Base-by-base conservation (phyloP, 2,329 filamentous ascomycete genomes). In the Endothia cerciana region DNA sequence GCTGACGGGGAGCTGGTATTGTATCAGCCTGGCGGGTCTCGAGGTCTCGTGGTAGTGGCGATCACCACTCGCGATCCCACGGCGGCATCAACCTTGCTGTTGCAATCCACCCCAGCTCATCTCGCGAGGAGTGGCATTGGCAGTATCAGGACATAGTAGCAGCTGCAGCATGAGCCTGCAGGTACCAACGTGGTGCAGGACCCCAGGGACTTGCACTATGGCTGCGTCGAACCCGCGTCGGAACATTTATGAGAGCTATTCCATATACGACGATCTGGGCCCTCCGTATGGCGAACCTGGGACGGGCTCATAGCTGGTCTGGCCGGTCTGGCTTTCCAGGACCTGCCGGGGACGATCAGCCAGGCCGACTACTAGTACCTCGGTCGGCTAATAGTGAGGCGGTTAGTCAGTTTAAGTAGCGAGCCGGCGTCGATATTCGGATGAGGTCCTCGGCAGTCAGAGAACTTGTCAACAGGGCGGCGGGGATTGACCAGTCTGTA, bases 41-140 rank as follows among this genome's bases (percentile, higher is more conserved):
- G 22, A 51, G 47, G 47, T 25, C 45, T 22, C 8, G 45, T 10
- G 25, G 49, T 36, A 36, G 51, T 33, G 51, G 36, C 30, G 28
- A n/a, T 55, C 28, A 55, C 30, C 51, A n/a, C 28, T n/a, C 22
- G 51, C 51, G 51, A 56, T 56, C 58, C 60, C 55, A 45, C 55
- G 47, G 58, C 60, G 53, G 60, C 64, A 40, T 66, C 55, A 63
- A 63, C 64, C 60, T 64, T 63, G 55, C n/a, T 66, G 60, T 45
- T n/a, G n/a, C n/a, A n/a, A n/a, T n/a, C n/a, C n/a, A n/a, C n/a
- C n/a, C n/a, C n/a, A n/a, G n/a, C n/a, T n/a, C n/a, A n/a, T n/a
- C n/a, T n/a, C n/a, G n/a, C n/a, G n/a, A n/a, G n/a, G n/a, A n/a
- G n/a, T n/a, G n/a, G n/a, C n/a, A n/a, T n/a, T n/a, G n/a, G n/a